Evolutionary conservation across 805 yeast genomes (phyloP).

Genomic region (Hanseniaspora valbyensis): DNA sequence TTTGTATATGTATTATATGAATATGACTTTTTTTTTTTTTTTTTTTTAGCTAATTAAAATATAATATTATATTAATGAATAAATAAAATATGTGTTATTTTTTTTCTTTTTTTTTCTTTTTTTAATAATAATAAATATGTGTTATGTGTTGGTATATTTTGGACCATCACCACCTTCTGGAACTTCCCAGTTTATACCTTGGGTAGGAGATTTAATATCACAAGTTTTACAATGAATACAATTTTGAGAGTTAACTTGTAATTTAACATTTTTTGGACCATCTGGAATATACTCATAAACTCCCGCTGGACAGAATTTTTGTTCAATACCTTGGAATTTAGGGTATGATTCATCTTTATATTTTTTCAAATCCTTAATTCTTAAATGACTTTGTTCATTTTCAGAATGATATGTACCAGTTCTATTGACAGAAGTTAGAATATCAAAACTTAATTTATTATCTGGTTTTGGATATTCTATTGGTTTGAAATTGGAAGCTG

Average conservation of each 20-base stretch:
- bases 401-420: constrained; percentile 96
- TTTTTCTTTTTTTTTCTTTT: neutral
- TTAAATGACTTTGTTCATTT: constrained; percentile 80
- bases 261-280: constrained; percentile 57
- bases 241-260: constrained; percentile 91
- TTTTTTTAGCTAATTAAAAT: too few relatives aligned
- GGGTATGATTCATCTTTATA: constrained; percentile 67
- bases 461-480: constrained; percentile 94
- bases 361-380: constrained; percentile 51
- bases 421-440: constrained; percentile 86
- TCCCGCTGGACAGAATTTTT: constrained; percentile 95
- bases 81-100: neutral
- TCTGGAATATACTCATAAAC: constrained; percentile 84
- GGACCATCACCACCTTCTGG: constrained; percentile 99
- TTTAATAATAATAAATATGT: neutral
- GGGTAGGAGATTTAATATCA: constrained; percentile 91
- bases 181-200: constrained; percentile 91
- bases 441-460: constrained; percentile 81
- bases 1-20: too few relatives aligned
- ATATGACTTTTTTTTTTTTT: constrained; percentile 1
- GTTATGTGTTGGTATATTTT: constrained; percentile 71
- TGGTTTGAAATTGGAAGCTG: constrained; percentile 54
- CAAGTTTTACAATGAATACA: constrained; percentile 98
- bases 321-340: constrained; percentile 75
- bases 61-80: too few relatives aligned